Base-by-base conservation (phyloP, 192 early-diverging fungal species). In the Backusella sp. region DNA sequence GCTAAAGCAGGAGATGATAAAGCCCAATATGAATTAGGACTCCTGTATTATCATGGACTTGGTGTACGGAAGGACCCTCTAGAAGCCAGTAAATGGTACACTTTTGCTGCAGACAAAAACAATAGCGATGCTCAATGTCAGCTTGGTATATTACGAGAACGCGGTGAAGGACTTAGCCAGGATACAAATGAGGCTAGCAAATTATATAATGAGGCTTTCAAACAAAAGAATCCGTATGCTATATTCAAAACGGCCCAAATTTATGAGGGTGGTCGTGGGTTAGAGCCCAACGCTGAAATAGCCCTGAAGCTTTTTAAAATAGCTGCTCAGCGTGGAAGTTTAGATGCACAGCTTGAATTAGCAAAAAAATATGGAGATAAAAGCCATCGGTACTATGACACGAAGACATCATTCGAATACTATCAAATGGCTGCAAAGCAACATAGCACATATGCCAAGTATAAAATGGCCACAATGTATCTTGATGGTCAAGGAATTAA, bases 21-120 rank as follows among this genome's bases (percentile, higher is more conserved):
- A 1, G 85, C 80, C 21, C 77, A 78, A 53, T 68, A 70, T 41
- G 67, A 56, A n/a, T 23, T 70, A 19, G 68, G 68, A 42, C 11
- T 23, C 0, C 46, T 70, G 68, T 70, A 70, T 19, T 70, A 39
- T 23, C 4, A 42, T 28, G 68, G 68, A 21, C 17, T 44, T 4
- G 68, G 68, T 1, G 68, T 70, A 2, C 15, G 14, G 44, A 39
- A 70, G 0, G 68, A 70, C 1, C n/a, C 17, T 4, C 23, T 70
- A 19, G 39, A 70, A 14, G 37, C 68, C 39, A 35, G 68, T n/a
- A 19, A 14, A 19, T 39, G 23, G 36, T 70, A n/a, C 21, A 42
- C 35, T 11, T 21, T 42, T 5, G 37, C 68, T 0, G 68, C 68
- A 21, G 12, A 19, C 26, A 35, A 70, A 2, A 39, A 39, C 15